A percentile compares a stretch with the other conserved stretches of the same genome.
Conservation (phyloP, 2,329 filamentous ascomycete species). For the Cladosporium halotolerans region DNA sequence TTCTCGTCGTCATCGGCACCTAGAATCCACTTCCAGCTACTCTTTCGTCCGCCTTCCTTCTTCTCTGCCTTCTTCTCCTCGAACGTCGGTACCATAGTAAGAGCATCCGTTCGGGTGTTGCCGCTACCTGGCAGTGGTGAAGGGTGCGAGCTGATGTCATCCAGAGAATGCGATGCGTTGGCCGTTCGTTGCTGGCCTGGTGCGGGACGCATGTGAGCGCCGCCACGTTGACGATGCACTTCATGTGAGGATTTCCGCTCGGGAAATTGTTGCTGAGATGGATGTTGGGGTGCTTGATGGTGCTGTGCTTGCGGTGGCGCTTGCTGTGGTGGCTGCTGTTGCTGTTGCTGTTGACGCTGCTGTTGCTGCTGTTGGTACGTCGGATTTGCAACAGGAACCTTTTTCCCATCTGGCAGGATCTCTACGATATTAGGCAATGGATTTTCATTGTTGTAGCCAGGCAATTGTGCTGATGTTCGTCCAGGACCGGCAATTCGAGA, state of each 20-base stretch:
- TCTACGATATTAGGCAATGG: conserved; percentile 58
- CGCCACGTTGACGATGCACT: conserved; percentile 27
- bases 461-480: conserved; percentile 47
- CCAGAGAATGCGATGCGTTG: conserved; percentile 43
- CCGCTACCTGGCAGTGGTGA: conserved; percentile 62
- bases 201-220: conserved; percentile 29
- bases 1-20: conserved; percentile 65
- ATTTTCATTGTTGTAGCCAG: conserved; percentile 38
- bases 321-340: conserved; percentile 36
- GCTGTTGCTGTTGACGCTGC: neutral
- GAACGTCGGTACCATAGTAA: conserved; percentile 75
- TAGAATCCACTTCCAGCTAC: conserved; percentile 79
- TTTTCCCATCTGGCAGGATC: conserved; percentile 40
- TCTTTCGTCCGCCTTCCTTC: conserved; percentile 64
- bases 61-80: conserved; percentile 65
- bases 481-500: conserved; percentile 53
- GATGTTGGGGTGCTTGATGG: neutral
- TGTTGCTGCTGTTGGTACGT: conserved; percentile 14
- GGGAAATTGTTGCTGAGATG: conserved; percentile 35
- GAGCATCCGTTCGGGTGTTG: conserved; percentile 64
- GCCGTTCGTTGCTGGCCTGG: conserved; percentile 18
- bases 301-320: conserved; percentile 18
- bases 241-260: conserved; percentile 46
- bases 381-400: conserved; percentile 22
- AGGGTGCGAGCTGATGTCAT: conserved; percentile 60